phyloP scores from a whole-genome alignment of 1,139 yeast genomes.

The Yamadazyma pseudoaaseri region DNA sequence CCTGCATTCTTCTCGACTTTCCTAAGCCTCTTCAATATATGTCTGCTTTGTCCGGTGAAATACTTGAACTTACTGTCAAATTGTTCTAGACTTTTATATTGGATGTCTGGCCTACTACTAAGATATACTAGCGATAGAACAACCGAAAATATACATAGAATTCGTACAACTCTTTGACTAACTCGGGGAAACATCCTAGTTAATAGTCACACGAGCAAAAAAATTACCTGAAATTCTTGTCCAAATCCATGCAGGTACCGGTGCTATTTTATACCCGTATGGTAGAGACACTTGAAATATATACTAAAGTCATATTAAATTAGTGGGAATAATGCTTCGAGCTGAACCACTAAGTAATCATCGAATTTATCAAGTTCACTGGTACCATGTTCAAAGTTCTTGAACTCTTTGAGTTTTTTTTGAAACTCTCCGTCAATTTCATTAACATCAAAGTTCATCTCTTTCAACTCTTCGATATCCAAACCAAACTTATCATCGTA shows the following conservation, averaged over 20 bases:
- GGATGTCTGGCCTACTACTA: no score
- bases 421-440: slow-evolving; percentile 21
- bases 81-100: no score
- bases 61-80: no score
- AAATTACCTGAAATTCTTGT: no score
- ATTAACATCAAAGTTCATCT: slow-evolving; percentile 37
- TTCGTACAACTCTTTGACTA: slow-evolving; percentile 1
- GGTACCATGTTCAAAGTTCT: slow-evolving; percentile 17
- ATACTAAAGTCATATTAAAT: no score
- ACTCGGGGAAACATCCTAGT: slow-evolving; percentile 4
- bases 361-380: slow-evolving; percentile 30
- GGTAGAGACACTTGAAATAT: no score
- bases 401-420: slow-evolving; percentile 16
- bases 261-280: no score
- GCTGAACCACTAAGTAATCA: slow-evolving; percentile 5
- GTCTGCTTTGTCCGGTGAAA: no score
- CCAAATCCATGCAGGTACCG: no score
- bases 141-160: no score
- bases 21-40: slow-evolving; percentile 13
- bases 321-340: no score
- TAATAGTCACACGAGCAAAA: neutral
- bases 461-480: slow-evolving; percentile 56
- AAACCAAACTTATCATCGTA: slow-evolving; percentile 54
- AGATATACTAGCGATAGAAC: no score
- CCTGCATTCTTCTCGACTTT: slow-evolving; percentile 17